Conservation (phyloP, 257 asterid species). For the Phtheirospermum japonicum region DNA sequence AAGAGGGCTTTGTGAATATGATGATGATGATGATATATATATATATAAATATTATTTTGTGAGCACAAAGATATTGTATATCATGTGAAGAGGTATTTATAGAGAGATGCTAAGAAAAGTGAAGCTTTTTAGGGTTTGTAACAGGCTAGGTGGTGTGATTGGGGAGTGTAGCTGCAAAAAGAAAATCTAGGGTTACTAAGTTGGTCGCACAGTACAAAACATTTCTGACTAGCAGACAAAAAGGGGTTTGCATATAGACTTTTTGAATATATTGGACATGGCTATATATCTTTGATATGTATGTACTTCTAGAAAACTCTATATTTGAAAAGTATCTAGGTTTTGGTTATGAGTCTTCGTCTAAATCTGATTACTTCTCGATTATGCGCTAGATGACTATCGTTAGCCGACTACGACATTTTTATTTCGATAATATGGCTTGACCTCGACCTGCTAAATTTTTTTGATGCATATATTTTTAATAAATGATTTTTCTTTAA, state of each 20-base stretch:
- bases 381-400: too few relatives aligned
- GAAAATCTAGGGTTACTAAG: conserved; percentile 43
- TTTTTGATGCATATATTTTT: too few relatives aligned
- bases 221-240: conserved; percentile 38
- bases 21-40: too few relatives aligned
- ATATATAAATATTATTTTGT: too few relatives aligned
- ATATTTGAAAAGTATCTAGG: too few relatives aligned
- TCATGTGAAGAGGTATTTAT: conserved; percentile 12
- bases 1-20: conserved; percentile 9
- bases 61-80: background rate
- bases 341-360: background rate
- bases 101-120: conserved; percentile 23
- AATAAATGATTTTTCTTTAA: too few relatives aligned
- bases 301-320: too few relatives aligned
- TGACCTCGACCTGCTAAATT: too few relatives aligned
- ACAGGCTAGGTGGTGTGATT: conserved; percentile 23
- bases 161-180: conserved; percentile 21
- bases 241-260: conserved; percentile 21
- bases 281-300: background rate
- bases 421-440: too few relatives aligned
- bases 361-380: too few relatives aligned
- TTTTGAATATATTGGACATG: background rate
- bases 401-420: too few relatives aligned
- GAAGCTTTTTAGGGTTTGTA: conserved; percentile 30
- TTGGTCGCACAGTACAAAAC: conserved; percentile 15